Percentiles rank a stretch among this genome's conserved stretches.
Evolutionary conservation across 768 basidiomycete genomes (phyloP).

Genomic region (Mycena polygramma): DNA sequence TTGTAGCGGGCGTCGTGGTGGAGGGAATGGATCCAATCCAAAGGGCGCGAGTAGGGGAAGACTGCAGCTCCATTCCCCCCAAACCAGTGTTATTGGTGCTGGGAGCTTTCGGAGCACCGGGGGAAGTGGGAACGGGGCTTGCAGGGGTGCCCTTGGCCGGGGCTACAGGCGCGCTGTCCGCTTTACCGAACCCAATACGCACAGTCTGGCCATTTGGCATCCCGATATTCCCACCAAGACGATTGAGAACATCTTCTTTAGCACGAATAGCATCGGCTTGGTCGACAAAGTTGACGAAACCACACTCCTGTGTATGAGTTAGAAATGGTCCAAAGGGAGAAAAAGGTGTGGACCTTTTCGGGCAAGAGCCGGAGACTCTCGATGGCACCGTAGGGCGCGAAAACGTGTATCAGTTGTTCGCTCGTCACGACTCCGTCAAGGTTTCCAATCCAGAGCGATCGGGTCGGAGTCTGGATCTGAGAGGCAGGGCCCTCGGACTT

Average conservation of each 20-base stretch:
- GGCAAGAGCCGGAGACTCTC: constrained; percentile 95
- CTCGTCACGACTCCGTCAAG: constrained; percentile 94
- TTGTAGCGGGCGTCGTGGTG: constrained; percentile 93
- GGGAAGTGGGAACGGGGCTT: constrained; percentile 75
- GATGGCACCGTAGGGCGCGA: constrained; percentile 96
- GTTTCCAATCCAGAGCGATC: constrained; percentile 99
- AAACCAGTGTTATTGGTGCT: constrained; percentile 63
- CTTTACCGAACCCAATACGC: constrained; percentile 98
- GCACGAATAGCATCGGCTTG: constrained; percentile 96
- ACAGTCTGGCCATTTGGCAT: constrained; percentile 97
- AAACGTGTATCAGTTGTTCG: constrained; percentile 94
- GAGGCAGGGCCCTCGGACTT: constrained; percentile 79
- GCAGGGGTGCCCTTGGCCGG: constrained; percentile 83
- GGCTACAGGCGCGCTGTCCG: constrained; percentile 94
- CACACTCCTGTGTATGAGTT: constrained; percentile 81
- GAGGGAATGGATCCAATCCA: constrained; percentile 99
- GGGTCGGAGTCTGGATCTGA: constrained; percentile 92
- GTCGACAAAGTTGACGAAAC: constrained; percentile 99
- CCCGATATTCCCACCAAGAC: constrained; percentile 93
- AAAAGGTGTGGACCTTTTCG: constrained; percentile 83
- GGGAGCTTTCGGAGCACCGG: constrained; percentile 64
- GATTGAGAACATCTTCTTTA: constrained; percentile 97
- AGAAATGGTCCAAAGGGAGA: constrained; percentile 20
- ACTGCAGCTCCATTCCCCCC: constrained; percentile 86
- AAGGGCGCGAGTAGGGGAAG: constrained; percentile 92